Conservation (phyloP, 805 yeast genomes). For the Candida tibetensis region DNA sequence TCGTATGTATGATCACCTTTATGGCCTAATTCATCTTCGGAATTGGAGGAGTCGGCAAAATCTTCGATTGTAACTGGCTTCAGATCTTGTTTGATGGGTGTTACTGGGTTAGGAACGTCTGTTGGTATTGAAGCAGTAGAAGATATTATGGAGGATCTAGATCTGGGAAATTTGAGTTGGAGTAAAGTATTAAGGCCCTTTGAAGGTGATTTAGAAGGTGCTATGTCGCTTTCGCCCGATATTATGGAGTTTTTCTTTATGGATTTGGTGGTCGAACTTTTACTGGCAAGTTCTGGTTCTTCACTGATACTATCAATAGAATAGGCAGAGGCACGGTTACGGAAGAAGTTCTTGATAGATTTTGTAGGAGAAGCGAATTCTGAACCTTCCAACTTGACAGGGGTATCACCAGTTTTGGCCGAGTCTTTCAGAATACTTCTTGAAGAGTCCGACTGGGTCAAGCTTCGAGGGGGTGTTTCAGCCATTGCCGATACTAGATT, state of each 20-base stretch:
- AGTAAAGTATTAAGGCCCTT: slow-evolving; percentile 11
- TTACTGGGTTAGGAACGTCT: background rate
- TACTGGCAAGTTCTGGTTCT: slow-evolving; percentile 14
- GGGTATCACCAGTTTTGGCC: background rate
- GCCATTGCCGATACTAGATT: background rate
- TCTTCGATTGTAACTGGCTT: slow-evolving; percentile 27
- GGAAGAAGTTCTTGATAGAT: slow-evolving; percentile 23
- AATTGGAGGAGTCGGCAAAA: slow-evolving; percentile 38
- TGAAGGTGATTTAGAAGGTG: slow-evolving; percentile 6
- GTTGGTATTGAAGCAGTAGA: slow-evolving; percentile 2
- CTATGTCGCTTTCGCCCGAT: slow-evolving; percentile 8
- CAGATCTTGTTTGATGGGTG: slow-evolving; percentile 6
- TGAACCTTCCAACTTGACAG: background rate
- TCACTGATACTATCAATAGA: slow-evolving; percentile 24
- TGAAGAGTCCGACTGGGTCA: background rate
- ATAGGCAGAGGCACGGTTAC: slow-evolving; percentile 20
- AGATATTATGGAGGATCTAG: slow-evolving; percentile 15
- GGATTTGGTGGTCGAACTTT: background rate
- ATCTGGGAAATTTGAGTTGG: slow-evolving; percentile 21
- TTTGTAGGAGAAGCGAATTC: slow-evolving; percentile 26
- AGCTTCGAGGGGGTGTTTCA: background rate
- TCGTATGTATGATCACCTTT: slow-evolving; percentile 14
- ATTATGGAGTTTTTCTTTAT: slow-evolving; percentile 2
- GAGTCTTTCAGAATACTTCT: background rate
- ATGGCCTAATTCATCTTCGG: slow-evolving; percentile 13